Evolutionary conservation across 768 basidiomycete species (phyloP).

Genomic region (Melanogaster broomeanus): DNA sequence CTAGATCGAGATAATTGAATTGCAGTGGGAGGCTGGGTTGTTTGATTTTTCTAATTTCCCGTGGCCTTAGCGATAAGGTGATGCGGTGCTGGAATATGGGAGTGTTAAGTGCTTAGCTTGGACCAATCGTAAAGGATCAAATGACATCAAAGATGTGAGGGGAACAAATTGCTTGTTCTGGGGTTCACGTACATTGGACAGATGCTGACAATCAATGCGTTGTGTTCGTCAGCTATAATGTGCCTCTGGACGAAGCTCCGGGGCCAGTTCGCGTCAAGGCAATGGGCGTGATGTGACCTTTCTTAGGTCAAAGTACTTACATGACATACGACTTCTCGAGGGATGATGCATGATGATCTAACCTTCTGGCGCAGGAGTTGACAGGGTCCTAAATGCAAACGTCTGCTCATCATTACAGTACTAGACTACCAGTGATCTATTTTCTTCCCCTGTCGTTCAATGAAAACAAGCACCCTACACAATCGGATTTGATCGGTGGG

Average conservation of each 20-base stretch:
- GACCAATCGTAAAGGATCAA: neutral
- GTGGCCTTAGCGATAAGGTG: too few species aligned
- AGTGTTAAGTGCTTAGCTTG: neutral
- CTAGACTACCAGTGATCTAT: too few species aligned
- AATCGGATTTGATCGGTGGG: conserved; percentile 38
- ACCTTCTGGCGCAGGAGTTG: neutral
- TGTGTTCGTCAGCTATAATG: neutral
- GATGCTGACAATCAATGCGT: conserved; percentile 4
- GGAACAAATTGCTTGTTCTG: neutral
- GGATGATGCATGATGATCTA: too few species aligned
- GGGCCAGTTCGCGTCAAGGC: neutral
- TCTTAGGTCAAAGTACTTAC: too few species aligned
- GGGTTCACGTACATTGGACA: conserved; percentile 15
- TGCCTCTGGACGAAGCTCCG: neutral
- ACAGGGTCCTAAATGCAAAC: neutral
- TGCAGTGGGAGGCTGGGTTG: conserved; percentile 7
- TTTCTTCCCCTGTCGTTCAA: neutral
- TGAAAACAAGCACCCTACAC: conserved; percentile 8
- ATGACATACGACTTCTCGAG: too few species aligned
- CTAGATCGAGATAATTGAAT: conserved; percentile 19
- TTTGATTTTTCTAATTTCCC: conserved; percentile 10
- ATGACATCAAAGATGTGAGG: neutral
- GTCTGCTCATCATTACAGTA: neutral
- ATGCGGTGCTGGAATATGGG: too few species aligned
- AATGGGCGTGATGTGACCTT: neutral